Evolutionary conservation across 1,284 basidiomycete genomes (phyloP).

Genomic region (Austroboletus olivaceoglutinosus): DNA sequence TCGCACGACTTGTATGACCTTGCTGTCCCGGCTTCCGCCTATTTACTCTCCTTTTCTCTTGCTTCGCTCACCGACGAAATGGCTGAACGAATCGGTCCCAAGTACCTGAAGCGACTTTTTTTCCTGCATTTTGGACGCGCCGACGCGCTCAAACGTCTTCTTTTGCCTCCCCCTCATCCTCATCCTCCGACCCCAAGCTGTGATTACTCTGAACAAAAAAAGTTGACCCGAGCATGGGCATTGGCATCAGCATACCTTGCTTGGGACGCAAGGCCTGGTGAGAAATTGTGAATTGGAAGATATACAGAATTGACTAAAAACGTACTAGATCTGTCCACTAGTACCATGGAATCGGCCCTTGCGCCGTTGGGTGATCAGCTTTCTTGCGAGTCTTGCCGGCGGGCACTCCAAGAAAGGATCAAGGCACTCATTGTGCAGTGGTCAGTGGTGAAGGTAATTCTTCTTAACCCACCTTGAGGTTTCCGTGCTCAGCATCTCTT

Average conservation of each 20-base stretch:
- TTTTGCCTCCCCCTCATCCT: constrained; percentile 59
- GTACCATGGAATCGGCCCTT: constrained; percentile 58
- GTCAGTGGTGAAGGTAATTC: constrained; percentile 69
- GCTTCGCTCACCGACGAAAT: constrained; percentile 57
- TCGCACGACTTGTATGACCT: constrained; percentile 55
- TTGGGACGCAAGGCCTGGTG: constrained; percentile 67
- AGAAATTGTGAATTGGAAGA: constrained; percentile 8
- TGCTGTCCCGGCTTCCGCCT: constrained; percentile 56
- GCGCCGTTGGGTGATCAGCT: constrained; percentile 57
- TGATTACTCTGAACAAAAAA: constrained; percentile 62
- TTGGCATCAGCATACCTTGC: constrained; percentile 64
- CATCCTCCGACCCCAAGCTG: constrained; percentile 58
- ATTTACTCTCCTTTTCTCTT: constrained; percentile 58
- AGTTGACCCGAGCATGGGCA: constrained; percentile 62
- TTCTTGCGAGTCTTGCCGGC: constrained; percentile 59
- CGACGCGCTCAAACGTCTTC: constrained; percentile 55
- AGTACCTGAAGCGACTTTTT: constrained; percentile 42
- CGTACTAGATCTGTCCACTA: constrained; percentile 53
- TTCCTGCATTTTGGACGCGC: constrained; percentile 44
- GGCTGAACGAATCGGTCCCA: constrained; percentile 55
- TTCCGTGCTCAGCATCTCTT: constrained; percentile 9
- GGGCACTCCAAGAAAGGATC: constrained; percentile 60
- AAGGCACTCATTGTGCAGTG: constrained; percentile 69
- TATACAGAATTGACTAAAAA: constrained; percentile 11
- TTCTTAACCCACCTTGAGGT: not conserved